These are phyloP conservation scores for Phalaenopsis aphrodite DNA, from an alignment of 106 monocot genomes.

Conservation along the genomic window DNA sequence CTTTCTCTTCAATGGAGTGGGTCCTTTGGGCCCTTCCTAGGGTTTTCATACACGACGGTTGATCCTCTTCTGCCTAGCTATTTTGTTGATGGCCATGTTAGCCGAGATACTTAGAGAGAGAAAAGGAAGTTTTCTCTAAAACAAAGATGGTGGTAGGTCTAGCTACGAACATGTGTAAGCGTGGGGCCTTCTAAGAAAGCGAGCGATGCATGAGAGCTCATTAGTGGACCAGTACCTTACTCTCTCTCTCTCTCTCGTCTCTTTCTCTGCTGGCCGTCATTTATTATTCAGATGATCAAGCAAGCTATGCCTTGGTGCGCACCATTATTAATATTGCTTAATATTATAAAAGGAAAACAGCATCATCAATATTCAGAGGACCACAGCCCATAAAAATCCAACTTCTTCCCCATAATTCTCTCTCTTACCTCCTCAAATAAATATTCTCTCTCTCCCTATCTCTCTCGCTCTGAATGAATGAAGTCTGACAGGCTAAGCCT, in stretches of 20 bases:
- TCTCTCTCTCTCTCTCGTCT: neutral
- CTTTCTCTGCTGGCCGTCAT: neutral
- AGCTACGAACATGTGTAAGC: neutral
- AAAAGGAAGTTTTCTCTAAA: neutral
- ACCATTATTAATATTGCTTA: neutral
- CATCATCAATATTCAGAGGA: neutral
- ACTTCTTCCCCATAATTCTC: slow-evolving; percentile 1
- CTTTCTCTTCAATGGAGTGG: neutral
- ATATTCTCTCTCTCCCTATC: neutral
- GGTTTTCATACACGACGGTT: neutral
- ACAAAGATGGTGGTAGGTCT: neutral
- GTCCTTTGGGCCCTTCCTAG: neutral
- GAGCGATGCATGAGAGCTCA: neutral
- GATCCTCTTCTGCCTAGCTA: neutral
- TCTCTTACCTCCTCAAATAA: neutral
- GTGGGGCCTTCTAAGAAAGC: neutral
- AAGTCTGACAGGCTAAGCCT: neutral
- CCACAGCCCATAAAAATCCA: neutral
- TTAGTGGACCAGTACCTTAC: neutral
- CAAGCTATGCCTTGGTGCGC: neutral
- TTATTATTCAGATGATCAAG: slow-evolving; percentile 9
- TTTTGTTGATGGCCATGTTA: neutral
- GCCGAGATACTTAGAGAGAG: neutral
- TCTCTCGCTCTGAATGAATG: neutral
- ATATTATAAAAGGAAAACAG: neutral